phyloP scores from a whole-genome alignment of 2,329 filamentous ascomycete species.

The Coniochaeta ligniaria region DNA sequence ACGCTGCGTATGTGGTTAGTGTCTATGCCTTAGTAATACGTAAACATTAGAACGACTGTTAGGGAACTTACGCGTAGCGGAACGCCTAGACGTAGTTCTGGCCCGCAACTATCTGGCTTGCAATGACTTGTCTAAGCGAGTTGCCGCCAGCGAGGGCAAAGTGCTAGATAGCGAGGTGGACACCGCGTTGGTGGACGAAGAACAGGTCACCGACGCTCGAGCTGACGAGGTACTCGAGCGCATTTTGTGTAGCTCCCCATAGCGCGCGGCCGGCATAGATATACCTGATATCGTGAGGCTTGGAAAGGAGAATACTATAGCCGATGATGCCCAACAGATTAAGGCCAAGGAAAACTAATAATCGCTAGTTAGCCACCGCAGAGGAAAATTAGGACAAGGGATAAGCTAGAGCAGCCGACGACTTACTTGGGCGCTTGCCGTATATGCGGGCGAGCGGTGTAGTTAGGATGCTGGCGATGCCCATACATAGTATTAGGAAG shows the following conservation, averaged over 20 bases:
- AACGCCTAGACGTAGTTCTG: slow-evolving; percentile 5
- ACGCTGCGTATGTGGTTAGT: too few relatives aligned
- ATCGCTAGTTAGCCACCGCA: too few relatives aligned
- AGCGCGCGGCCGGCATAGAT: slow-evolving; percentile 4
- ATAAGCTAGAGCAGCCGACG: too few relatives aligned
- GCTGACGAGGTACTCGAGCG: neutral
- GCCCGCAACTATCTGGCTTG: slow-evolving; percentile 4
- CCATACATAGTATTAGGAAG: slow-evolving; percentile 4
- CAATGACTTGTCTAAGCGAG: slow-evolving; percentile 5
- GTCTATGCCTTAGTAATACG: too few relatives aligned
- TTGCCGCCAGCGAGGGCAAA: slow-evolving; percentile 5
- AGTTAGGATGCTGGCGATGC: slow-evolving; percentile 4
- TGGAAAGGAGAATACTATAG: slow-evolving; percentile 1
- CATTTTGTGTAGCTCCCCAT: slow-evolving; percentile 1
- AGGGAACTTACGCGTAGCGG: slow-evolving; percentile 4
- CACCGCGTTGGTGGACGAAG: slow-evolving; percentile 6
- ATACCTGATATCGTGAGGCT: slow-evolving; percentile 1
- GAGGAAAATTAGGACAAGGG: too few relatives aligned
- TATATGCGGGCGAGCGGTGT: slow-evolving; percentile 6
- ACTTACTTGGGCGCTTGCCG: slow-evolving; percentile 4
- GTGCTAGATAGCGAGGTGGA: neutral
- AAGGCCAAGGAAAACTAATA: too few relatives aligned
- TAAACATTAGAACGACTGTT: too few relatives aligned
- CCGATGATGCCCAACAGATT: neutral
- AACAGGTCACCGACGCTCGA: slow-evolving; percentile 4